These are phyloP conservation scores for Eimeria praecox DNA, from an alignment of 169 alveolate species.

Conservation along the genomic window DNA sequence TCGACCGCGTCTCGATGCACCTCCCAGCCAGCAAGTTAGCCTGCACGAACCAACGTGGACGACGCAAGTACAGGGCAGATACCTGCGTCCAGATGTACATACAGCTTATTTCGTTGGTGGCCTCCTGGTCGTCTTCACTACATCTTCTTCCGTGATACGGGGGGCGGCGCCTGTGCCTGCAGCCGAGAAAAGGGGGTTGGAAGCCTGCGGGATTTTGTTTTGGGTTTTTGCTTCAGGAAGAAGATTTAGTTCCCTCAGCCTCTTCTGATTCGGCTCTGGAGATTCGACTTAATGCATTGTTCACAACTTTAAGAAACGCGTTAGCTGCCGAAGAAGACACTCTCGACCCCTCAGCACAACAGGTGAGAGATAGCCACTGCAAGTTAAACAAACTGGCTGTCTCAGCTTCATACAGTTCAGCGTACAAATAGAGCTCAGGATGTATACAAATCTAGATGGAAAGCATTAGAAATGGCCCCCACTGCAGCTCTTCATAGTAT, in stretches of 20 bases:
- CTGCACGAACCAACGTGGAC: not conserved
- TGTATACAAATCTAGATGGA: not conserved
- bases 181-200: too few relatives aligned
- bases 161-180: too few relatives aligned
- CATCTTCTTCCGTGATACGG: not conserved
- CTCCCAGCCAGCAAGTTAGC: slow-evolving; percentile 5
- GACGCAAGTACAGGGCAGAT: not conserved
- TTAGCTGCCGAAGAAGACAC: not conserved
- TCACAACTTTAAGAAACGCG: not conserved
- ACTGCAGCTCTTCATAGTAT: not conserved
- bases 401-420: not conserved
- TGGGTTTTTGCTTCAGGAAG: not conserved
- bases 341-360: slow-evolving; percentile 9
- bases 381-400: not conserved
- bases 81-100: not conserved
- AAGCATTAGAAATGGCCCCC: not conserved
- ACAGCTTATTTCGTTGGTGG: not conserved
- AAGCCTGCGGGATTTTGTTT: not conserved
- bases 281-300: not conserved
- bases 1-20: slow-evolving; percentile 11
- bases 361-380: not conserved
- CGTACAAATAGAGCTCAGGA: not conserved
- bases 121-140: not conserved
- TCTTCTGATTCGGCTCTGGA: slow-evolving; percentile 22
- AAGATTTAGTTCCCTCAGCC: not conserved